These are phyloP conservation scores for Aspergillus niger DNA, from an alignment of 2,329 filamentous ascomycete species.

Conservation along the genomic window DNA sequence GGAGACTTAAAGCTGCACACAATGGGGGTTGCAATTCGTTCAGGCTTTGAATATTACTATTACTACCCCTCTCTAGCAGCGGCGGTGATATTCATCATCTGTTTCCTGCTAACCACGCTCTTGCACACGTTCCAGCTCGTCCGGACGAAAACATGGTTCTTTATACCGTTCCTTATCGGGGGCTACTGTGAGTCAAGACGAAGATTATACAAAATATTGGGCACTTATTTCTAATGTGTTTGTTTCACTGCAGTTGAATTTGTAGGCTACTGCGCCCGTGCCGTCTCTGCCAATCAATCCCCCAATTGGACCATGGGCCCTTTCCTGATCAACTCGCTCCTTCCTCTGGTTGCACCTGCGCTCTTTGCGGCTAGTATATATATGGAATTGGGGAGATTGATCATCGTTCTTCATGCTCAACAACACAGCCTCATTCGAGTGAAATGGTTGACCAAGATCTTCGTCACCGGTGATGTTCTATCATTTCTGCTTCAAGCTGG, in stretches of 20 bases:
- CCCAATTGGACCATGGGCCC: slow-evolving; percentile 24
- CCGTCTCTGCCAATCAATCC: slow-evolving; percentile 13
- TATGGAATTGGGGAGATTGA: slow-evolving; percentile 27
- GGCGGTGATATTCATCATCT: slow-evolving; percentile 21
- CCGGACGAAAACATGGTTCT: slow-evolving; percentile 20
- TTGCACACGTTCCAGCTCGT: slow-evolving; percentile 19
- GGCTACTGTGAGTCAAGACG: slow-evolving; percentile 13
- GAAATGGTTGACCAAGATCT: slow-evolving; percentile 30
- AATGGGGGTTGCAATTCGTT: background rate
- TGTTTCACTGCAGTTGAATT: slow-evolving; percentile 1
- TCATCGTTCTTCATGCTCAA: slow-evolving; percentile 19
- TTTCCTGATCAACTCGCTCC: slow-evolving; percentile 23
- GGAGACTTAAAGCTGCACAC: background rate
- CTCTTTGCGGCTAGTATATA: slow-evolving; percentile 29
- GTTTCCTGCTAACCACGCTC: slow-evolving; percentile 11
- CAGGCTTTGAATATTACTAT: slow-evolving; percentile 7
- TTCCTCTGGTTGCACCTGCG: slow-evolving; percentile 25
- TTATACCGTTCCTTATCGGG: slow-evolving; percentile 18
- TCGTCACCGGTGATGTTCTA: slow-evolving; percentile 27
- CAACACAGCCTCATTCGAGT: slow-evolving; percentile 22
- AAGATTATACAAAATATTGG: background rate
- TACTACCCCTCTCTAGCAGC: slow-evolving; percentile 17
- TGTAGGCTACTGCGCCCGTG: slow-evolving; percentile 12
- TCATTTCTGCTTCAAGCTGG: slow-evolving; percentile 29
- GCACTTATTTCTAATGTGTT: background rate